Base-by-base conservation (phyloP, 495 filamentous ascomycete species). In the Oidiodendron maius region DNA sequence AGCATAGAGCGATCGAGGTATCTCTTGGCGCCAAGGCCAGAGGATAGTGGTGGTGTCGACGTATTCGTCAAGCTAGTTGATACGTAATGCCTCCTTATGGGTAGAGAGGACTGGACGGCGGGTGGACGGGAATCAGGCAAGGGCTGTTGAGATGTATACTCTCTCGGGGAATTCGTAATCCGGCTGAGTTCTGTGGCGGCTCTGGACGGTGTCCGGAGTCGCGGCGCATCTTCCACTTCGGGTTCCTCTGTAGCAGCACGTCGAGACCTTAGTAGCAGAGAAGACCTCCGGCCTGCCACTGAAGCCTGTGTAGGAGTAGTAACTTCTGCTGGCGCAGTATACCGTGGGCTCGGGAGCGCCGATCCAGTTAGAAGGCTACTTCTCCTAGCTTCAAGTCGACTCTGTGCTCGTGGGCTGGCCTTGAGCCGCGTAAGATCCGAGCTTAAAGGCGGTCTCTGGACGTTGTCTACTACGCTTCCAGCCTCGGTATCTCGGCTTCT, bases 371-470 rank as follows among this genome's bases (percentile, higher is more conserved):
- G 67, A 40, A 86, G 61, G 38, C 78, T 88, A 40, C 71, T 71
- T 43, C 89, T 75, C 53, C 82, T 81, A 40, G 86, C 83, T 61
- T 91, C 87, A 25, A 87, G 71, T 15, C 86, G 82, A 54, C 81
- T 83, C 35, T 82, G 67, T 8, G 83, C 74, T 53, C 87, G 78
- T 10, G 73, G 77, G 56, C 77, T 84, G 13, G 70, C 70, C 61
- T 61, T 71, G 45, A 65, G 38, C 16, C 59, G 45, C 51, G 72
- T 66, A 4, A 70, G 64, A 46, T 80, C 75, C n/a, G 67, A 62
- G 37, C 59, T 76, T 12, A 61, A 47, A 45, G 57, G 69, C 36
- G 66, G 72, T 24, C 65, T 64, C 25, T 57, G 61, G 30, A 55
- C 36, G 44, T 56, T 66, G 8, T 34, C 48, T 1, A 61, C 56